Base-by-base conservation (phyloP, 2,329 filamentous ascomycete genomes). In the Domatiomyces catenatus region DNA sequence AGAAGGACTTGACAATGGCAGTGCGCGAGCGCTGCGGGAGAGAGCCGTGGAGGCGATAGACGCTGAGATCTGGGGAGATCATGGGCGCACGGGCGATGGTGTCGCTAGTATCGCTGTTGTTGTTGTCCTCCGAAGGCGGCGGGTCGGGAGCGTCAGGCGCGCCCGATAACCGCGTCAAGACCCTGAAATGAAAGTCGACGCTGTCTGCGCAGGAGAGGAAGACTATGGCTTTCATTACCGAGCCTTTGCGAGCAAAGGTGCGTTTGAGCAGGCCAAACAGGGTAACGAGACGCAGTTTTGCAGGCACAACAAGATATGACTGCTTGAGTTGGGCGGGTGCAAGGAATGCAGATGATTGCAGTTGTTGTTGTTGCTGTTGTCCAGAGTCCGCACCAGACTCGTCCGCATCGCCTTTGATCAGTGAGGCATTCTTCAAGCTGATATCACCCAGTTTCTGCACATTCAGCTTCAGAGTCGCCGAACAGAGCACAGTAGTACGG, bases 181-280 rank as follows among this genome's bases (percentile, higher is more conserved):
- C 71, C 54, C 93, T 84, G 64, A 88, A 96, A 65, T 96, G 90
- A 61, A 95, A 98, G 64, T 98, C 88, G 52, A 96, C 92, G 1
- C 87, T 92, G 65, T 98, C 92, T 18, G 92, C 89, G 62, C 92
- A 98, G 8, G 90, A 94, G 47, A 98, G 85, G 69, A 98, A 98
- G 36, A 98, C 75, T 54, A 98, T 95, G 19, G 84, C 86, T 67
- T 98, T 96, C 86, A 94, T 95, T 17, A 94, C 85, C 1, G 86
- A 87, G 0, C 88, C 90, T 65, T 84, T 86, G 17, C 89, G 78
- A 51, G 86, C 82, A 66, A 98, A 96, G 0, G 88, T 81, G 17
- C 87, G 81, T 64, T 90, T 93, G 51, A 98, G 72, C 28, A 89
- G 77, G 0, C 86, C 83, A 22, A 88, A 80, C 18, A 98, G 75